These are phyloP conservation scores for Candolleomyces eurysporus DNA, from an alignment of 768 basidiomycete species.

Conservation along the genomic window DNA sequence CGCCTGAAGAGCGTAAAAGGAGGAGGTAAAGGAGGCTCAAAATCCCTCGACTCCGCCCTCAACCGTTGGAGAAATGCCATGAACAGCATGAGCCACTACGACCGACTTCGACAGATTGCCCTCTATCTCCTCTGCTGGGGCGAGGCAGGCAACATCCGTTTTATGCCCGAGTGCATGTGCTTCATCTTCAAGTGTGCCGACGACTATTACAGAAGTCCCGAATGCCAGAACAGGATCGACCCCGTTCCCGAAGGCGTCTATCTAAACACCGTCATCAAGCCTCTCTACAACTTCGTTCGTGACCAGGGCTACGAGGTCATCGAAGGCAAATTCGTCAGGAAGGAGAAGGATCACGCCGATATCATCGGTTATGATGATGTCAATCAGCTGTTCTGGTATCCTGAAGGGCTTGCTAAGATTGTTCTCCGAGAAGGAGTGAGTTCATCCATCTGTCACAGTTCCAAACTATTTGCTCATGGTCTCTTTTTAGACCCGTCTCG, in stretches of 20 bases:
- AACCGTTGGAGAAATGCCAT: constrained; percentile 97
- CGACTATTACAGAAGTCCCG: constrained; percentile 97
- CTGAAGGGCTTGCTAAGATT: constrained; percentile 93
- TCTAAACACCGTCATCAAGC: constrained; percentile 88
- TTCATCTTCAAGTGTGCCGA: constrained; percentile 99
- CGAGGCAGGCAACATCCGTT: constrained; percentile 95
- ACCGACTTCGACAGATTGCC: constrained; percentile 93
- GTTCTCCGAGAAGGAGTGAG: constrained; percentile 82
- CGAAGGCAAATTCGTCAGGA: constrained; percentile 91
- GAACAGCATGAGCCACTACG: constrained; percentile 99
- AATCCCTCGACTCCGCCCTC: constrained; percentile 90
- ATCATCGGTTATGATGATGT: constrained; percentile 99
- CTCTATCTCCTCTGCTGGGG: constrained; percentile 98
- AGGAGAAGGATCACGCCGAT: constrained; percentile 91
- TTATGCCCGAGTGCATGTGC: constrained; percentile 94
- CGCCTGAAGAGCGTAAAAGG: constrained; percentile 83
- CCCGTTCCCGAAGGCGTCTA: constrained; percentile 95
- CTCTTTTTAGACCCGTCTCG: constrained; percentile 70
- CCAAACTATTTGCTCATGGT: constrained; percentile 4
- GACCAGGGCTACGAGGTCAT: constrained; percentile 97
- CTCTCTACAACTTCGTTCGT: constrained; percentile 92
- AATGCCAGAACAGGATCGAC: constrained; percentile 93
- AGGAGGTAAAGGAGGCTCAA: constrained; percentile 46
- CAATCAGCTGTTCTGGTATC: constrained; percentile 99
- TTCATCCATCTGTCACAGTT: constrained; percentile 10